Base-by-base conservation (phyloP, 2,329 filamentous ascomycete species). In the Onygenales sp. region DNA sequence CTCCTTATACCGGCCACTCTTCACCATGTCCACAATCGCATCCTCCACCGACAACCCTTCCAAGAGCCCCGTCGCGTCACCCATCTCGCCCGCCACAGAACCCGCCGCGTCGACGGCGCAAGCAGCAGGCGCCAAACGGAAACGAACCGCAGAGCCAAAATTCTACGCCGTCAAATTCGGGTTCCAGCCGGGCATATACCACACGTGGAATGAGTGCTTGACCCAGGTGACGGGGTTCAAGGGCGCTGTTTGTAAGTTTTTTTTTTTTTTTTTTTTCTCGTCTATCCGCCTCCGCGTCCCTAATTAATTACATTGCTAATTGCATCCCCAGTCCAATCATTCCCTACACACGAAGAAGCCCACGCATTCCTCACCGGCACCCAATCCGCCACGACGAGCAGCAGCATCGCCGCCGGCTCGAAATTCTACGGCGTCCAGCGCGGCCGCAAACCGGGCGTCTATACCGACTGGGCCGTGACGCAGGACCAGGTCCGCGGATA, bases 401-500 rank as follows among this genome's bases (percentile, higher is more conserved):
- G n/a, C 2, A 49, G 71, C 21, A 67, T 73, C 42, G 61, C 71
- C 47, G 67, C 59, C 4, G 57, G 61, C 27, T 68, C 73, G 17
- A 78, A 79, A 60, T 85, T 75, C 63, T 85, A 85, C 57, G 82
- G 74, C 7, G 79, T 85, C 1, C 80, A 78, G 58, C 72, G 71
- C 46, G 82, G 82, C 14, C 74, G 76, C 31, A 70, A 74, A 7
- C 81, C 82, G 0, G 82, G 82, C 2, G 80, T 85, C 14, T 85
- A 85, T 64, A 79, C 76, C 4, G 77, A 79, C 52, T 85, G 90
- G 89, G 69, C 78, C 10, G 80, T 83, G 42, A 88, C 86, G 9
- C 77, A 85, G 56, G 76, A 83, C 58, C 86, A 92, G 58, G 88
- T 93, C 56, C 81, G 77, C 34, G 88, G 86, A 2, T 85, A 84